Evolutionary conservation across 352 stramenopile genomes (phyloP).

Genomic region (Pythium rishiriense): DNA sequence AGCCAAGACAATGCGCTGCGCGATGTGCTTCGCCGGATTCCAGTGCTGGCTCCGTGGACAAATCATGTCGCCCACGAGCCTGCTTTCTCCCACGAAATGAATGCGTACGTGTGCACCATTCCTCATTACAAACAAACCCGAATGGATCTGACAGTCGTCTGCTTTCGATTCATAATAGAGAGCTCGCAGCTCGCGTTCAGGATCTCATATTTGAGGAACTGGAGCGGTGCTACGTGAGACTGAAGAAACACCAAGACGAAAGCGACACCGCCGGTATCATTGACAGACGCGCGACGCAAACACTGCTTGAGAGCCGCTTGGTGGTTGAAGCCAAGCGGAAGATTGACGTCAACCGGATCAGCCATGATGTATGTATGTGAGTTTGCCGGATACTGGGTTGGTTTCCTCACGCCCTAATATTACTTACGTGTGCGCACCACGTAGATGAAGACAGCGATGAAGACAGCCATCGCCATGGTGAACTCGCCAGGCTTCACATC

Average conservation of each 20-base stretch:
- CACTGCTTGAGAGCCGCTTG: conserved; percentile 55
- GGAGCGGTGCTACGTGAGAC: conserved; percentile 34
- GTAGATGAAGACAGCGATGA: conserved; percentile 54
- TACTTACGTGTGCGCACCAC: background rate
- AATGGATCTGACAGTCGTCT: background rate
- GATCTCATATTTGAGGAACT: conserved; percentile 48
- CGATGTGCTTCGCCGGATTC: conserved; percentile 33
- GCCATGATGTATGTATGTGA: conserved; percentile 38
- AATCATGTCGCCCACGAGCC: conserved; percentile 40
- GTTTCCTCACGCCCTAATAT: background rate
- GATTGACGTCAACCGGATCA: conserved; percentile 43
- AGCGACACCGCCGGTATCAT: conserved; percentile 50
- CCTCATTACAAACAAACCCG: background rate
- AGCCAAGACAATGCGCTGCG: background rate
- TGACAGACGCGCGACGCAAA: conserved; percentile 36
- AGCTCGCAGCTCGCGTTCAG: conserved; percentile 42
- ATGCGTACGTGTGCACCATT: conserved; percentile 31
- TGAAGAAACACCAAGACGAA: conserved; percentile 44
- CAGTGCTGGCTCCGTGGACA: conserved; percentile 51
- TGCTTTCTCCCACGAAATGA: conserved; percentile 50
- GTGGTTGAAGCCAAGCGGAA: conserved; percentile 68
- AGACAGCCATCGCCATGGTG: conserved; percentile 25
- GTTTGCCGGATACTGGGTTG: no score
- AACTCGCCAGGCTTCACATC: conserved; percentile 20
- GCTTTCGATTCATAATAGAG: conserved; percentile 25